phyloP scores from a whole-genome alignment of 108 stramenopile genomes.

The Skeletonema grethae region DNA sequence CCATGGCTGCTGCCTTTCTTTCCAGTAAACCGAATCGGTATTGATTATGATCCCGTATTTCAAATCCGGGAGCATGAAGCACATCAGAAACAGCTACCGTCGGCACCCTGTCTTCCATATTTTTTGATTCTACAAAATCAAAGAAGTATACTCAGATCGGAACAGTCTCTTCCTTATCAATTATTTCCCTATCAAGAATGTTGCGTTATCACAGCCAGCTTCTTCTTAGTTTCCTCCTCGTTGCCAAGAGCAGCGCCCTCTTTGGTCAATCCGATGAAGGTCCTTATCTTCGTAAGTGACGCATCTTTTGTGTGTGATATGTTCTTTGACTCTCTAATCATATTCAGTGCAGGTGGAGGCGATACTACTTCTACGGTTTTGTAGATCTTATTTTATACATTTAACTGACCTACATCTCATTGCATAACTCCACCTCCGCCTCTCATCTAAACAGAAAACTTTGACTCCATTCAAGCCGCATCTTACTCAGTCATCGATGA shows the following conservation, averaged over 20 bases:
- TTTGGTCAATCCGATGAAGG: conserved; percentile 4
- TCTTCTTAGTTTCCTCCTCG: neutral
- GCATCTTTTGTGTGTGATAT: neutral
- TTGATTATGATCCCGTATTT: too few relatives aligned
- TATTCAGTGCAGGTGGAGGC: too few relatives aligned
- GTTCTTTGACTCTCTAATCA: too few relatives aligned
- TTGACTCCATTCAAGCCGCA: conserved; percentile 19
- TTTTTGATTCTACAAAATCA: neutral
- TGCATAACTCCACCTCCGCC: neutral
- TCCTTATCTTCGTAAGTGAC: neutral
- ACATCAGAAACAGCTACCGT: neutral
- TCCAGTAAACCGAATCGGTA: too few relatives aligned
- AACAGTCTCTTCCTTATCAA: neutral
- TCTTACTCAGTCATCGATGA: conserved; percentile 19
- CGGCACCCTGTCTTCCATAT: neutral
- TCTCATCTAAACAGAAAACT: neutral
- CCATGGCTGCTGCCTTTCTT: too few relatives aligned
- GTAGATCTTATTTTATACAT: neutral
- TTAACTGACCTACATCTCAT: neutral
- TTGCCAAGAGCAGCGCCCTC: neutral
- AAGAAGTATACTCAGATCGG: neutral
- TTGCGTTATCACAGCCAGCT: neutral
- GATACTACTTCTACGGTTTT: too few relatives aligned
- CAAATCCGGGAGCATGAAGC: too few relatives aligned
- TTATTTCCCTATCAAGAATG: neutral